Evolutionary conservation across 139 green algal species (phyloP).

Genomic region (Chlamydomonas schloesseri): DNA sequence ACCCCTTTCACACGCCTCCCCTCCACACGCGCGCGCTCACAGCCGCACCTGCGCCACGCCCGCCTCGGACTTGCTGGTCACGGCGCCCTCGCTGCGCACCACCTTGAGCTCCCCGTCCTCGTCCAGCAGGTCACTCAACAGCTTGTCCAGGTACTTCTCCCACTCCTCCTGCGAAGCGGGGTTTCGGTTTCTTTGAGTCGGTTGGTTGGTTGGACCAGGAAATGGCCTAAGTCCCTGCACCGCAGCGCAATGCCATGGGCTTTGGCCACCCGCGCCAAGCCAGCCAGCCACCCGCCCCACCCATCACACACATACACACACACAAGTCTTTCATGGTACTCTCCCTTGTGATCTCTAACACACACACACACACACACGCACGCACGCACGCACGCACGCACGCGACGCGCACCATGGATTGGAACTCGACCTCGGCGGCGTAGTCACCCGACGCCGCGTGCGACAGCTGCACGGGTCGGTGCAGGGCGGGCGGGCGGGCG

Average conservation of each 20-base stretch:
- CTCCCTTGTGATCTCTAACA: too few species aligned
- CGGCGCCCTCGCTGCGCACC: background rate
- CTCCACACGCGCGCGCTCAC: too few species aligned
- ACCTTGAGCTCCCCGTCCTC: slow-evolving; percentile 1
- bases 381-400: too few species aligned
- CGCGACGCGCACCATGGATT: slow-evolving; percentile 23
- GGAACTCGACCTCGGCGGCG: slow-evolving; percentile 40
- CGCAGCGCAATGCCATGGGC: too few species aligned
- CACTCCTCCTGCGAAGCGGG: slow-evolving; percentile 32
- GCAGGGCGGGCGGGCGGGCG: too few species aligned
- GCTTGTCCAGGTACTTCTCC: slow-evolving; percentile 6
- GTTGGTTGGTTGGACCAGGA: too few species aligned
- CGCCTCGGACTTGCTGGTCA: background rate
- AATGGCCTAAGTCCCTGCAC: background rate
- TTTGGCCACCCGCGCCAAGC: too few species aligned
- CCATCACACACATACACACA: too few species aligned
- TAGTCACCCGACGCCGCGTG: slow-evolving; percentile 17
- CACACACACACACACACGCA: too few species aligned
- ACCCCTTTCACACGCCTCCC: background rate
- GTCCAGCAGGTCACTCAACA: slow-evolving; percentile 26
- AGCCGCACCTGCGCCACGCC: background rate
- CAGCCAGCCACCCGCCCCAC: too few species aligned
- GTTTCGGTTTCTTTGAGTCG: background rate
- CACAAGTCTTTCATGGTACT: background rate
- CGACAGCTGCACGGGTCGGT: background rate